Conservation (phyloP, 148 eudicot genomes). For the Dysphania ambrosioides region DNA sequence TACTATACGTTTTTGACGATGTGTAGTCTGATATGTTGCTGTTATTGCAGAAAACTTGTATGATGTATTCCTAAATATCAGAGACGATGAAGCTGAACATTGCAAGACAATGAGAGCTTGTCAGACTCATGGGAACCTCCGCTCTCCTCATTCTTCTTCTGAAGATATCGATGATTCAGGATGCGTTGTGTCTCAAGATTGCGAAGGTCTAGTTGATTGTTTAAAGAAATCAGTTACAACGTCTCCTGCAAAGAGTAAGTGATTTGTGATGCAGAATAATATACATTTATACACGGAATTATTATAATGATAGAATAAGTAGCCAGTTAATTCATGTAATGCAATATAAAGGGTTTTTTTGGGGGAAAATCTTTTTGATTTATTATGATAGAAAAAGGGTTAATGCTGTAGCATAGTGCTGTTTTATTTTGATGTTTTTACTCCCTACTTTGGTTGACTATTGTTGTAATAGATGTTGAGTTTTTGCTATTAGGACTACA, state of each 20-base stretch:
- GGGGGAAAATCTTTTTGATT: too few species aligned
- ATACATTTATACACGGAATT: background rate
- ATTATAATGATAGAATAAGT: background rate
- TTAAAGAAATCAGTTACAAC: constrained; percentile 60
- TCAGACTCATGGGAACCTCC: constrained; percentile 83
- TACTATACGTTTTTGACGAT: background rate
- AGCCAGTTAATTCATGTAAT: background rate
- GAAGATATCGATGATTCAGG: constrained; percentile 48
- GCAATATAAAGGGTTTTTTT: background rate
- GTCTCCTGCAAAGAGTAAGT: constrained; percentile 31
- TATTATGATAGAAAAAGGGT: too few species aligned
- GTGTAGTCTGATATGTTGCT: background rate
- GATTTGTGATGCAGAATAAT: constrained; percentile 5
- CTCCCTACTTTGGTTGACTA: background rate
- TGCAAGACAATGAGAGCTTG: constrained; percentile 99
- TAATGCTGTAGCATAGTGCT: background rate
- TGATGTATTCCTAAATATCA: constrained; percentile 78
- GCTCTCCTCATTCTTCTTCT: constrained; percentile 76
- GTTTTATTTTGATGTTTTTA: background rate
- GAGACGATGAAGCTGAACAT: constrained; percentile 99
- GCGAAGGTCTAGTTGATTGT: constrained; percentile 90
- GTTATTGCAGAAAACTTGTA: constrained; percentile 62
- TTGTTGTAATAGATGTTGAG: too few species aligned
- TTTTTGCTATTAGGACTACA: background rate
- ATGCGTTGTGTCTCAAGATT: constrained; percentile 51